These are phyloP conservation scores for Lepiota venenata DNA, from an alignment of 768 basidiomycete genomes.

Conservation along the genomic window DNA sequence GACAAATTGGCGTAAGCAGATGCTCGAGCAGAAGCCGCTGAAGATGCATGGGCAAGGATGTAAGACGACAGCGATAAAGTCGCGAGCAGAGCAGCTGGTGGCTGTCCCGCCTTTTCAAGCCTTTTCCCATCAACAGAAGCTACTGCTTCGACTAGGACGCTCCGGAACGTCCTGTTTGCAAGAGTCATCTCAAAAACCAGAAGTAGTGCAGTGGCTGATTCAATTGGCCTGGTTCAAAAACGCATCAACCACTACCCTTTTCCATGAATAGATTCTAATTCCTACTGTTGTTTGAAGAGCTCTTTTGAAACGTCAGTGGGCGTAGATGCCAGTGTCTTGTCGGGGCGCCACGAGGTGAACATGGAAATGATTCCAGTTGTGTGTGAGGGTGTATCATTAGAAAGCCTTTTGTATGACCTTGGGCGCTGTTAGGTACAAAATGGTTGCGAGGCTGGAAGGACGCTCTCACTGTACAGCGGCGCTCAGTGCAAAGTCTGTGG, in stretches of 20 bases:
- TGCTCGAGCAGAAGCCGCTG: conserved; percentile 53
- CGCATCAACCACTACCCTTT: not conserved
- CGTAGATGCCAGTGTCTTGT: conserved; percentile 46
- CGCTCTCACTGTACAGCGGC: conserved; percentile 45
- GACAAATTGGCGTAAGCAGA: conserved; percentile 60
- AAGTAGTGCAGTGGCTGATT: conserved; percentile 54
- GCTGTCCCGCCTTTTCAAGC: not conserved
- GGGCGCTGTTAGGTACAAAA: not conserved
- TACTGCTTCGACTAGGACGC: conserved; percentile 40
- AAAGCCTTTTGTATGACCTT: conserved; percentile 56
- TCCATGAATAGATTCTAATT: conserved; percentile 6
- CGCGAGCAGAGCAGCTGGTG: conserved; percentile 36
- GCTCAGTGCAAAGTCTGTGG: conserved; percentile 48
- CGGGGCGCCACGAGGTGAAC: conserved; percentile 49
- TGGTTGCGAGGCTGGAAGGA: not conserved
- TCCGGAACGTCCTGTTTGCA: conserved; percentile 45
- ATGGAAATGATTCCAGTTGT: conserved; percentile 51
- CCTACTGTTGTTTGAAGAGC: conserved; percentile 56
- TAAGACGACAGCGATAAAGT: conserved; percentile 62
- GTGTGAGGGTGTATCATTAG: conserved; percentile 46
- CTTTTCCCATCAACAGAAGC: conserved; percentile 22
- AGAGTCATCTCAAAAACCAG: conserved; percentile 60
- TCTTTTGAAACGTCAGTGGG: conserved; percentile 47
- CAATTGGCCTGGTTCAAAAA: conserved; percentile 47
- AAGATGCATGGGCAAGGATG: conserved; percentile 64